Base-by-base conservation (phyloP, 2,329 filamentous ascomycete species). In the Verticillium tricorpus region DNA sequence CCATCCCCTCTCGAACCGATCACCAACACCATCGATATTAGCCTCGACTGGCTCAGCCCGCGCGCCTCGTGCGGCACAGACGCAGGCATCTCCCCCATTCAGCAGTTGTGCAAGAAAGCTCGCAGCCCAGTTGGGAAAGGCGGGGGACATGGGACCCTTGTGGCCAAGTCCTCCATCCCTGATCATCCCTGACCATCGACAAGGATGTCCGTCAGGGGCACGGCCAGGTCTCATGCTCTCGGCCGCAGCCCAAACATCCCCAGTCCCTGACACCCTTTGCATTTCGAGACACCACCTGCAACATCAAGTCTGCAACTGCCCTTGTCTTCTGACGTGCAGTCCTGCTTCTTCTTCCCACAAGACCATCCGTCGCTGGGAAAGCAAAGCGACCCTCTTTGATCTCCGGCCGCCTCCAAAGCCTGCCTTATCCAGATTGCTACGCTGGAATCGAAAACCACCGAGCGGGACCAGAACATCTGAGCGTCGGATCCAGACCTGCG, bases 221-320 rank as follows among this genome's bases (percentile, higher is more conserved):
- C 40, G 40, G 19, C 40, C 40, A 50, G 40, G 40, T 50, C 40
- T 50, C 40, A 50, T 50, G 40, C 40, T 50, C 40, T 50, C 40
- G 40, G 40, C 40, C 40, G 40, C 40, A 50, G 22, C 55, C 55
- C 31, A 37, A 22, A 37, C 32, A 57, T 40, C 37, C 57, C 57
- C 40, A 58, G 35, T 58, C 57, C 57, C 57, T 58, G 57, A 58
- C 37, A 32, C 35, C 37, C 57, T 58, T 40, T 37, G 57, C 57
- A 58, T 45, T 50, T 40, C 57, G 57, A 58, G 57, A 58, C 57
- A 58, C 57, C n/a, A 58, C 57, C 57, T 58, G 57, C 57, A 40
- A 58, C 57, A 58, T 39, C 57, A 40, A 40, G 37, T 58, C 57
- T 58, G 57, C 57, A 58, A 58, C 37, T 58, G 37, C 40, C 40